These are phyloP conservation scores for Eucalyptus pauciflora DNA, from an alignment of 345 rosid species.

Conservation along the genomic window DNA sequence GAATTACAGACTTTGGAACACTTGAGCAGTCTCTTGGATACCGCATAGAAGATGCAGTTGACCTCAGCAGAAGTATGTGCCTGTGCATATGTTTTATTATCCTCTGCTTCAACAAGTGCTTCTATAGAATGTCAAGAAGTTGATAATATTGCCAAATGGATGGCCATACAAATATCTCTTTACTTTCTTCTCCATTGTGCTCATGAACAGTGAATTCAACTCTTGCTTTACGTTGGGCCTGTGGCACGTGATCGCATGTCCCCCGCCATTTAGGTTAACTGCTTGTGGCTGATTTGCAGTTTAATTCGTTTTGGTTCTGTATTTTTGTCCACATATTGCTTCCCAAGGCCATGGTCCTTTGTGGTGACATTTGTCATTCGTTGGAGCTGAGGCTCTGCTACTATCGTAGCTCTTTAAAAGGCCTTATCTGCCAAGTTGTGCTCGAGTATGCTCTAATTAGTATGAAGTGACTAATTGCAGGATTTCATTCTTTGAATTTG, in stretches of 20 bases:
- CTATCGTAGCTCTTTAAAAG: neutral
- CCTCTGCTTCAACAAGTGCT: neutral
- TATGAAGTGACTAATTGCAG: neutral
- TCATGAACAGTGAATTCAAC: neutral
- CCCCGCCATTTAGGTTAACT: neutral
- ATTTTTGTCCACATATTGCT: neutral
- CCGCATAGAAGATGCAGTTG: conserved; percentile 36
- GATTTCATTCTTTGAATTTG: neutral
- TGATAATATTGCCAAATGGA: neutral
- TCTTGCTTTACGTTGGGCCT: neutral
- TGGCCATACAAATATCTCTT: neutral
- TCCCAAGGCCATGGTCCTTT: neutral
- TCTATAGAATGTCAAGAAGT: neutral
- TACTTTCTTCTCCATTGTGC: neutral
- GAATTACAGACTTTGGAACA: conserved; percentile 24
- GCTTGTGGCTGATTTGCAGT: neutral
- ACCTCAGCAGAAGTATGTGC: conserved; percentile 36
- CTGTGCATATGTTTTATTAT: neutral
- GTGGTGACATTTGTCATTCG: neutral
- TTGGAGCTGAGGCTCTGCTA: neutral
- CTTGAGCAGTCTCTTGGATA: conserved; percentile 36
- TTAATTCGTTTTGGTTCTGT: neutral
- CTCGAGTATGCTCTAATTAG: neutral
- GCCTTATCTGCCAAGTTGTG: neutral
- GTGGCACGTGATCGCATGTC: neutral